These are phyloP conservation scores for Moricandia moricandioides DNA, from an alignment of 345 rosid genomes.

Conservation along the genomic window DNA sequence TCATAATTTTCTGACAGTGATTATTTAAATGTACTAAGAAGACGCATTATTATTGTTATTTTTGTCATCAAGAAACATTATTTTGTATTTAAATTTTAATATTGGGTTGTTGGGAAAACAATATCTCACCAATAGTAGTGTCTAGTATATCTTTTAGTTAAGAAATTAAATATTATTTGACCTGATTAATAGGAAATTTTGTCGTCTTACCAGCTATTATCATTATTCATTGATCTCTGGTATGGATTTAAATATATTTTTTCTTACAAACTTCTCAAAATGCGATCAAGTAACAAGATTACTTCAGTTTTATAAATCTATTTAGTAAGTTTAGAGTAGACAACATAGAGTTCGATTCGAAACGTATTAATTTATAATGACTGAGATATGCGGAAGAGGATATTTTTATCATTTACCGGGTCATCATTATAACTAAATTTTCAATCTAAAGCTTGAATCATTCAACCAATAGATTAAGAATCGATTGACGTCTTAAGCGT, in stretches of 20 bases:
- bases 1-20: background rate
- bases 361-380: background rate
- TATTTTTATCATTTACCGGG: background rate
- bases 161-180: conserved; percentile 31
- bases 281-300: background rate
- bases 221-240: background rate
- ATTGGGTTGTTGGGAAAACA: conserved; percentile 30
- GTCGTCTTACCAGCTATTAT: conserved; percentile 14
- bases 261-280: background rate
- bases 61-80: background rate
- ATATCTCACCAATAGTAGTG: background rate
- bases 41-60: too few species aligned
- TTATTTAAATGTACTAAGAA: background rate
- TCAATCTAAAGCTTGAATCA: background rate
- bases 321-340: background rate
- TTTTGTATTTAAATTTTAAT: background rate
- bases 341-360: background rate
- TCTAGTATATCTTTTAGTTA: background rate
- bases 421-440: background rate
- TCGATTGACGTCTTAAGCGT: background rate
- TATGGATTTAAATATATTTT: background rate
- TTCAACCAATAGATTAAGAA: background rate
- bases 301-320: background rate
- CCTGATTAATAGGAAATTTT: conserved; percentile 17
- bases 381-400: background rate